Evolutionary conservation across 306 rosid species (phyloP).

Genomic region (Fragaria vesca): DNA sequence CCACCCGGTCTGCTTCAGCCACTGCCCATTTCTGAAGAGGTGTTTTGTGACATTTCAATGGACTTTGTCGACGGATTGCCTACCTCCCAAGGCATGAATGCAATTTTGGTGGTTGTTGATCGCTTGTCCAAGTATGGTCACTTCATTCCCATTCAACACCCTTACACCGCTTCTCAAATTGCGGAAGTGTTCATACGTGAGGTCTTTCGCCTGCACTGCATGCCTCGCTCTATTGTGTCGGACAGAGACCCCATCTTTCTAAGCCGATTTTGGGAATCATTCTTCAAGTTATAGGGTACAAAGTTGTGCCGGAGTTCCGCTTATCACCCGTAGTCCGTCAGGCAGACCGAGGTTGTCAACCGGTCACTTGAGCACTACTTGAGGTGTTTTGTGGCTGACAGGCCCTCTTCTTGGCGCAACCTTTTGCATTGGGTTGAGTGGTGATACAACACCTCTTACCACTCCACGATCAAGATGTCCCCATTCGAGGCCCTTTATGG

Average conservation of each 20-base stretch:
- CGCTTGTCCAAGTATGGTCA: no score
- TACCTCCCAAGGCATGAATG: no score
- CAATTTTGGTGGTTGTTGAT: no score
- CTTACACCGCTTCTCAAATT: no score
- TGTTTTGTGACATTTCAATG: no score
- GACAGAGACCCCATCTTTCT: no score
- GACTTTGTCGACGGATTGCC: no score
- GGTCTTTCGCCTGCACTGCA: not conserved
- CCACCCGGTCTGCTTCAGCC: no score
- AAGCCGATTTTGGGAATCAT: no score
- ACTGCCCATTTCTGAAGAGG: no score
- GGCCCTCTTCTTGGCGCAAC: not conserved
- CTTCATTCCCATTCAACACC: no score
- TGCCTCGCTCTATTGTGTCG: not conserved
- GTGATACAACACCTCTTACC: not conserved
- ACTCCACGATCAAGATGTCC: not conserved
- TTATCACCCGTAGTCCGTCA: not conserved
- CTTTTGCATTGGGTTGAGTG: not conserved
- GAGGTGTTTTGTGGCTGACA: not conserved
- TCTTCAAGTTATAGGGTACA: not conserved
- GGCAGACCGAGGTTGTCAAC: not conserved
- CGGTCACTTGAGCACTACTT: not conserved
- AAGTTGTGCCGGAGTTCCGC: not conserved
- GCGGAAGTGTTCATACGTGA: not conserved
- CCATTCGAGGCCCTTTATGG: not conserved